Evolutionary conservation across 2,329 filamentous ascomycete genomes (phyloP), one percentile per base, ranked within the genome.

Genomic region (Aspergillus sp.): DNA sequence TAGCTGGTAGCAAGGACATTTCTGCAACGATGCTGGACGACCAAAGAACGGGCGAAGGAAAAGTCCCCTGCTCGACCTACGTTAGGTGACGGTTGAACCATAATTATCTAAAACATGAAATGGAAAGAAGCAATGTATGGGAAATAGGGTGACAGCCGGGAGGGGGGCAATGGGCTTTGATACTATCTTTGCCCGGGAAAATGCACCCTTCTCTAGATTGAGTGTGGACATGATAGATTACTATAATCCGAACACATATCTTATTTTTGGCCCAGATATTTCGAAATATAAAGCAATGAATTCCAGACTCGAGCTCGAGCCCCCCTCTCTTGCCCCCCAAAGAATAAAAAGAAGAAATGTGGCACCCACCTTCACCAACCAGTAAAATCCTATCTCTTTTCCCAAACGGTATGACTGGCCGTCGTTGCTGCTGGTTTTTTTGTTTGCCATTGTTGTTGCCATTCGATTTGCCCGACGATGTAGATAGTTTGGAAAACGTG

Each of bases 21-120:
- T 39, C 55, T 62, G 50, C 68, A 72, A 44, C 59, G 60, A 53
- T 73, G 65, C 47, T 70, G 60, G 27, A 52, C 60, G 39, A 64
- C 62, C 27, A 75, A 54, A 5, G 72, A 72, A 39, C 64, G 60
- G 10, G 70, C 65, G 53, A 74, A 75, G 12, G 72, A 74, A 48
- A 75, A 74, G 42, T 75, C 71, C 12, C 70, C 69, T 72, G 35
- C 28, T 2, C 19, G 19, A 19, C 19, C 19, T 19, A 19, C 19
- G 19, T 19, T 19, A 19, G 19, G 19, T 19, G 19, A 19, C 19
- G 19, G 19, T 19, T 19, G 19, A 19, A 19, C 19, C 19, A 19
- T 19, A 19, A 19, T 19, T 19, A n/a, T 19, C 4, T 19, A 2
- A 19, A 19, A 19, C 19, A 19, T 19, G 19, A 19, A 19, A 19